Evolutionary conservation across 2,329 filamentous ascomycete species (phyloP), one percentile per base, ranked within the genome.

Genomic region (Lachnellula subtilissima): DNA sequence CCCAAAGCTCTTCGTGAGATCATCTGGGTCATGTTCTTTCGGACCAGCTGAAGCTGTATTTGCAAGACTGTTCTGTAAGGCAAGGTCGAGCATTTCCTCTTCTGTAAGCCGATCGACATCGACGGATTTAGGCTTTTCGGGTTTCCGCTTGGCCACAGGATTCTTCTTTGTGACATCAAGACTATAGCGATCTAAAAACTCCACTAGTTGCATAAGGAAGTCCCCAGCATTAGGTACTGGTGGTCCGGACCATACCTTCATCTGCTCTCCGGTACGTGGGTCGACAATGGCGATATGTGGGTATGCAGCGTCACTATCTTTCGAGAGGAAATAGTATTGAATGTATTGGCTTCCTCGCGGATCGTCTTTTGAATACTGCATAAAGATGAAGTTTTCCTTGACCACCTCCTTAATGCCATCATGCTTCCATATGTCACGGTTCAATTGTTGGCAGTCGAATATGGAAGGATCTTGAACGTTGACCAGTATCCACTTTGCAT

Each of bases 151-250:
- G 23, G 91, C 87, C 4, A 99, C 91, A 0, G 94, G 94, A 68
- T 99, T 99, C 75, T 95, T 96, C 70, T 88, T 93, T 67, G 90
- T 87, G 46, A 84, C 83, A 32, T 88, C 90, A 50, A 99, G 78
- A 69, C 92, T 97, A 75, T 97, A 99, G 23, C 94, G 85, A 69
- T 97, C 94, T n/a, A 99, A 82, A 66, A 99, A 99, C 72, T 97
- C 93, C 67, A 91, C 89, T 2, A 99, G 79, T 69, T 97, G 90
- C 68, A 91, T 90, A 58, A 96, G 83, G 65, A 99, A 97, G 14
- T 97, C 92, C 9, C 81, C 71, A 0, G 91, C 76, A 40, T 80
- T 81, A 0, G 92, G 86, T 53, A 92, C 89, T 1, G 92, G 90
- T 8, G 83, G 80, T 1, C 93, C 92, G 14, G 89, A 91, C 93